Base-by-base conservation (phyloP, 352 stramenopile genomes). In the Pythium utonaiense region DNA sequence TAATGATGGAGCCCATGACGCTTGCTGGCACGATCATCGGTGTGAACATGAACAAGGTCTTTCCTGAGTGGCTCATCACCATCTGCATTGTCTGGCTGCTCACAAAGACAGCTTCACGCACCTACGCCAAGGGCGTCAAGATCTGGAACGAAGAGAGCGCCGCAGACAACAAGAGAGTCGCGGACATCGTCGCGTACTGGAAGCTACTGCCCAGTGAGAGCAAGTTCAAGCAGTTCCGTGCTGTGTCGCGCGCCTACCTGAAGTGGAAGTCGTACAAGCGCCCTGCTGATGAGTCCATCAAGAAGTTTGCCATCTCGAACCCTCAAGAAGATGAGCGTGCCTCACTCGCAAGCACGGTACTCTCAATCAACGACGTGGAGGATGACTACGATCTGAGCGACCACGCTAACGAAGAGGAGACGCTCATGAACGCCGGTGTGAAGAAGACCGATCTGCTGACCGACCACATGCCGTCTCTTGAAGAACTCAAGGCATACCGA, bases 1-100 rank as follows among this genome's bases (percentile, higher is more conserved):
- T 94, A 42, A 76, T 94, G 44, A 88, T 94, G 82, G 84, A 94
- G 62, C 84, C 84, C 25, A 91, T 94, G 84, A 94, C 84, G 19
- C 74, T 94, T 8, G 84, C 84, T 0, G 82, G 84, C 28, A 94
- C 84, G n/a, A 92, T 92, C 63, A 84, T 92, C 30, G 84, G 84
- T 49, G 84, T 94, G 34, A 89, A 89, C 67, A 82, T 94, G 74
- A 94, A 92, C 68, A 82, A 73, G 52, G 59, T 79, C 6, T 92
- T 89, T 49, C 84, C 84, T 9, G 83, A 94, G 67, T 94, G 83
- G 80, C 73, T 94, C 45, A 91, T 92, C 54, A 91, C 79, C 0
- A 58, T 91, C 16, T 85, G 80, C 52, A 88, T 94, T 28, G 82
- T 94, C 40, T 83, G 65, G 70, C 64, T 94, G 50, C 70, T 94